Percentiles rank a stretch among this genome's conserved stretches.
phyloP scores from a whole-genome alignment of 306 rosid species.

The Gleditsia sinensis region DNA sequence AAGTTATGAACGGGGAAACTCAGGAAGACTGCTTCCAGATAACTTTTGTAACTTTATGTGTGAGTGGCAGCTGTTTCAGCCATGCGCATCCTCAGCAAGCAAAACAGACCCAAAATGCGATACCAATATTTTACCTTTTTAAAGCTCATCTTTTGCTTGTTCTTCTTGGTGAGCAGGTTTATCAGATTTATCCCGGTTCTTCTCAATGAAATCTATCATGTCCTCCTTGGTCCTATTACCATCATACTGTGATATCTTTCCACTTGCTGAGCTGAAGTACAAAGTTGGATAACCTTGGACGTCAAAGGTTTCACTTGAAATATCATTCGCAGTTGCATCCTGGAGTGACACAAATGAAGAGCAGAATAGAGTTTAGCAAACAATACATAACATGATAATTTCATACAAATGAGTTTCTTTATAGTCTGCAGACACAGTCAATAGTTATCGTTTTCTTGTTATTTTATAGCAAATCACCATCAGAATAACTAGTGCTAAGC shows the following conservation, averaged over 20 bases:
- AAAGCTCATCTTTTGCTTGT: constrained; percentile 81
- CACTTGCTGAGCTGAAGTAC: constrained; percentile 75
- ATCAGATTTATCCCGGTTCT: constrained; percentile 59
- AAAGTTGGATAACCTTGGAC: constrained; percentile 87
- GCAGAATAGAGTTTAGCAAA: constrained; percentile 4
- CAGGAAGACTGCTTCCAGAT: background rate
- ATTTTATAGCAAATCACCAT: constrained; percentile 9
- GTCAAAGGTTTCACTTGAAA: constrained; percentile 59
- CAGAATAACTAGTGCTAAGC: background rate
- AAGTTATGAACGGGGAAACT: constrained; percentile 1
- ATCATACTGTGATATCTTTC: constrained; percentile 53
- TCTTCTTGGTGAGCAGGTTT: constrained; percentile 45
- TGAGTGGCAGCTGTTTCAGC: background rate
- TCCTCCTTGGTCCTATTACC: constrained; percentile 78
- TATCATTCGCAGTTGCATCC: constrained; percentile 94
- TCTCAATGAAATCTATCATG: constrained; percentile 70
- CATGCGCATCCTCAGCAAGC: background rate
- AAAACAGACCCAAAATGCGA: background rate
- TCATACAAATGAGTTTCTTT: background rate
- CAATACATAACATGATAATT: background rate
- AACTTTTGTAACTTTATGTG: background rate
- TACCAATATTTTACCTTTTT: constrained; percentile 44
- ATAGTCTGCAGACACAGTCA: background rate
- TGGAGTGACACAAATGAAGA: constrained; percentile 28
- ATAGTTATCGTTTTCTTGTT: background rate